A percentile compares a stretch with the other conserved stretches of the same genome.
Conservation (phyloP, 805 yeast genomes). For the Yarrowia alimentaria region DNA sequence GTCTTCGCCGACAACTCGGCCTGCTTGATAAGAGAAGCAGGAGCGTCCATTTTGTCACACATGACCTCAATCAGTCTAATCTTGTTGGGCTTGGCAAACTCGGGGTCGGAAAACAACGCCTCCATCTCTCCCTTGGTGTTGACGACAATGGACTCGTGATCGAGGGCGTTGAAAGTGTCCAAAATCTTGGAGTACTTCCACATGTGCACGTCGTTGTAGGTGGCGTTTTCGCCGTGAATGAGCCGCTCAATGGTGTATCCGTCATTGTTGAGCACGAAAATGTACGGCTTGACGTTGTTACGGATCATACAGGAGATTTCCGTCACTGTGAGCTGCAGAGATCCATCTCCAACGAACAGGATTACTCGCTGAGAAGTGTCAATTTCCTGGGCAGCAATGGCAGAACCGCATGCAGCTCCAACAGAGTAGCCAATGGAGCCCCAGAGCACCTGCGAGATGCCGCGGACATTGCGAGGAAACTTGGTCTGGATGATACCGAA, state of each 20-base stretch:
- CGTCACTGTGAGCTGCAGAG: constrained; percentile 64
- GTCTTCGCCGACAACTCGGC: constrained; percentile 58
- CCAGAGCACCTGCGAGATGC: constrained; percentile 63
- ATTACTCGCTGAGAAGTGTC: constrained; percentile 51
- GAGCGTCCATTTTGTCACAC: constrained; percentile 61
- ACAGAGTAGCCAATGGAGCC: constrained; percentile 66
- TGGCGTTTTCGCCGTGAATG: constrained; percentile 54
- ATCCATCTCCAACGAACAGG: constrained; percentile 66
- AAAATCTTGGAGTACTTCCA: constrained; percentile 55
- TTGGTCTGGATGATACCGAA: constrained; percentile 58
- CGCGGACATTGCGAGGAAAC: constrained; percentile 52
- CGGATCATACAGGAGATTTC: constrained; percentile 60
- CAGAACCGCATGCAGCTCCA: constrained; percentile 64
- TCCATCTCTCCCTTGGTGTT: constrained; percentile 52
- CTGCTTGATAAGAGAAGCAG: constrained; percentile 60
- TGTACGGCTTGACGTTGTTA: constrained; percentile 55
- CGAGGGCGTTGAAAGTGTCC: constrained; percentile 55
- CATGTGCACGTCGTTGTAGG: constrained; percentile 60
- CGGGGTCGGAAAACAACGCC: constrained; percentile 43
- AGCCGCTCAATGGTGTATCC: constrained; percentile 68
- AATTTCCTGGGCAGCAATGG: constrained; percentile 54
- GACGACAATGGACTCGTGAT: constrained; percentile 44
- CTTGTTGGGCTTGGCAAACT: constrained; percentile 45
- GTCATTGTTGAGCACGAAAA: constrained; percentile 60
- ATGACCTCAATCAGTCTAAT: constrained; percentile 57